Evolutionary conservation across 2,329 filamentous ascomycete genomes (phyloP).

Genomic region (Tolypocladium endophyticum): DNA sequence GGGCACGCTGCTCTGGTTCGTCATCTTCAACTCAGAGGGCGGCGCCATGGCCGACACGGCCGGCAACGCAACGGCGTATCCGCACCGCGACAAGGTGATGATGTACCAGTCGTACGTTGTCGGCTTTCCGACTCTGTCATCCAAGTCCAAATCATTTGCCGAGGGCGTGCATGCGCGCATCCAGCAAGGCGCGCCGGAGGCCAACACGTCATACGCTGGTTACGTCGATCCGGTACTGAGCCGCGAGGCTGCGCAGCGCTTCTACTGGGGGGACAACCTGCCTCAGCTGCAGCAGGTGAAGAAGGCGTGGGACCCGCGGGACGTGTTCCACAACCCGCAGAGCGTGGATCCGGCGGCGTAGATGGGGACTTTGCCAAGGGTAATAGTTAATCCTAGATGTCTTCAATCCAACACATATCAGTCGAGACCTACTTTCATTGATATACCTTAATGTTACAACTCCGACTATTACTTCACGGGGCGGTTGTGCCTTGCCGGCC

Average conservation of each 20-base stretch:
- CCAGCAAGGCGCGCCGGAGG: conserved; percentile 21
- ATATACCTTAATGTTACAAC: too few relatives aligned
- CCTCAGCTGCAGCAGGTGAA: conserved; percentile 37
- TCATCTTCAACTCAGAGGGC: conserved; percentile 52
- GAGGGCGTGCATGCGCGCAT: conserved; percentile 37
- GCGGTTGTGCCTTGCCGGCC: too few relatives aligned
- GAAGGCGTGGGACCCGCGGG: conserved; percentile 36
- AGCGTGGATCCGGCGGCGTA: conserved; percentile 29
- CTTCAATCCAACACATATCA: too few relatives aligned
- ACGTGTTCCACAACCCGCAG: conserved; percentile 50
- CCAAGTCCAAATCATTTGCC: conserved; percentile 39
- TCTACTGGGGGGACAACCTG: conserved; percentile 47
- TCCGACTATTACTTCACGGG: too few relatives aligned
- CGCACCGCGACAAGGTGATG: conserved; percentile 53
- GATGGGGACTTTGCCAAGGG: background rate
- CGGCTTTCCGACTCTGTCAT: conserved; percentile 32
- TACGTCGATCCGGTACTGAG: conserved; percentile 46
- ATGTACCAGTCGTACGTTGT: conserved; percentile 52
- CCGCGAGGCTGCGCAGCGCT: conserved; percentile 29
- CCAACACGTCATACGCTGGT: conserved; percentile 47
- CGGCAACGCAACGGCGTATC: conserved; percentile 46
- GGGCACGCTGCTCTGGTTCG: conserved; percentile 46
- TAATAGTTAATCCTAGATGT: too few relatives aligned
- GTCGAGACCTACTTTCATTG: too few relatives aligned
- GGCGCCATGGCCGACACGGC: conserved; percentile 49